Base-by-base conservation (phyloP, 331 rosid species). In the Quercus phellos region DNA sequence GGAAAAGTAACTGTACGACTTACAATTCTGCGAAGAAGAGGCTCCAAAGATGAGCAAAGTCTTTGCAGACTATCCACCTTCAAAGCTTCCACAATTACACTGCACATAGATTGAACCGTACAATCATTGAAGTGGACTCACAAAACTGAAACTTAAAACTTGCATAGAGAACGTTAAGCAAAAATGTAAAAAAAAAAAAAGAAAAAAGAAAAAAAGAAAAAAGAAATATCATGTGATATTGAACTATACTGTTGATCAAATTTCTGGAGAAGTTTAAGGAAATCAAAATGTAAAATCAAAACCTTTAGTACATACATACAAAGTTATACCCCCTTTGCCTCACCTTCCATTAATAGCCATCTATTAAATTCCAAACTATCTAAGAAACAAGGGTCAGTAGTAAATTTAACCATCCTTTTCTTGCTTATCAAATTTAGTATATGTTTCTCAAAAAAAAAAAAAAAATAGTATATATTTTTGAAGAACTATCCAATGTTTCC, bases 61-160 rank as follows among this genome's bases (percentile, higher is more conserved):
- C 96, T 88, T 84, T 90, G 97, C 90, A 92, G 64, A 83, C 93
- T 89, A 84, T 91, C 98, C 53, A 91, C 93, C 89, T 93, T 93
- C 79, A 93, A 75, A 74, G 98, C 96, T 78, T 91, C 97, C 81
- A 93, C 92, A 81, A 93, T 88, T 30, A 91, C 98, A 84, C 98
- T 93, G 85, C 74, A 81, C 16, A 75, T 63, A 64, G 68, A 51
- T 68, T 7, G 64, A 76, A 78, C 55, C n/a, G 10, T 63, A 74
- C 56, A 74, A 80, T 68, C 79, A 82, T 32, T 53, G 73, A 51
- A 24, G 69, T 72, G 19, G 83, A 70, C 64, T 34, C 78, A 79
- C 22, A 81, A 76, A 68, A 51, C 70, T 26, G 61, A 55, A 71
- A 72, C 43, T 50, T 61, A 80, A 42, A 6, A 60, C 77, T 83